Evolutionary conservation across 2,329 filamentous ascomycete species (phyloP).

Genomic region (Myriosclerotinia duriaeana): DNA sequence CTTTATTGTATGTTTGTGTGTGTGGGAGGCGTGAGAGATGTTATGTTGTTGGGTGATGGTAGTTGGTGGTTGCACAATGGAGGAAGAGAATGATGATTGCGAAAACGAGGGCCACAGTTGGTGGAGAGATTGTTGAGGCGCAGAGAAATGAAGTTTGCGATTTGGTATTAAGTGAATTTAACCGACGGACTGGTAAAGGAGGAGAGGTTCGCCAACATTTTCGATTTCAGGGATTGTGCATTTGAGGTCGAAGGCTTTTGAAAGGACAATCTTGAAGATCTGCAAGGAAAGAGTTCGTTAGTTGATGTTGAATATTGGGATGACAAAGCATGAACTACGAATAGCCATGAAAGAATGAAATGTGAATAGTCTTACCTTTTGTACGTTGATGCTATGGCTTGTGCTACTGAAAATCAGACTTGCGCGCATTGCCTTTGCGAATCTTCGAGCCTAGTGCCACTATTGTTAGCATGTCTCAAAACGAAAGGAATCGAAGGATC

Average conservation of each 20-base stretch:
- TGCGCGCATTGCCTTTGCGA: conserved; percentile 97
- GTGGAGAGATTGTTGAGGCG: conserved; percentile 7
- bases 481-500: neutral
- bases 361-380: conserved; percentile 68
- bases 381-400: conserved; percentile 98
- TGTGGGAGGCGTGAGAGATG: neutral
- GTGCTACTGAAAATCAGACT: conserved; percentile 98
- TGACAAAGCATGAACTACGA: neutral
- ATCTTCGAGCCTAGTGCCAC: conserved; percentile 74
- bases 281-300: conserved; percentile 44
- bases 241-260: conserved; percentile 97
- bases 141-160: neutral
- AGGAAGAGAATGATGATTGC: conserved; percentile 1
- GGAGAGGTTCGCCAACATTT: conserved; percentile 90
- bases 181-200: conserved; percentile 73
- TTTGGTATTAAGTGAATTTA: conserved; percentile 3
- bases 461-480: conserved; percentile 16
- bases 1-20: neutral
- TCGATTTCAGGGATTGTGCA: conserved; percentile 99
- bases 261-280: conserved; percentile 99
- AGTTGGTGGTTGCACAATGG: neutral
- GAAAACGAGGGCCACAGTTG: neutral
- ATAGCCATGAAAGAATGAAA: neutral
- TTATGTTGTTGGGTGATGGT: neutral
- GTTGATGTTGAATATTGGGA: conserved; percentile 6